Percentiles rank a stretch among this genome's conserved stretches.
These are phyloP conservation scores for Geotrichum siamense DNA, from an alignment of 1,139 yeast genomes.

Conservation along the genomic window DNA sequence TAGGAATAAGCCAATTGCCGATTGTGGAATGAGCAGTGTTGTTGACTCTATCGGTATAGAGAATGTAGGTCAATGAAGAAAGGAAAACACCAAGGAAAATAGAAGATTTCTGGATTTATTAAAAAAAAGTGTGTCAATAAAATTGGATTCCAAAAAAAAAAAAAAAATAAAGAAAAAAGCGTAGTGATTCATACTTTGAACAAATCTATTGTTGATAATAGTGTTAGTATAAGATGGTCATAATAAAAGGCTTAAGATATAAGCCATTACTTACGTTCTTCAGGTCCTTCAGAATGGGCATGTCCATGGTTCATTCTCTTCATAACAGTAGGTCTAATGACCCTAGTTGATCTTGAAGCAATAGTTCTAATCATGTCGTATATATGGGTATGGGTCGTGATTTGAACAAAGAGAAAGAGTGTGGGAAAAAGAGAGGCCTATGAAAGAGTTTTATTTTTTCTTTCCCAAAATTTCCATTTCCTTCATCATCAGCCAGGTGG, in stretches of 20 bases:
- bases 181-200: neutral
- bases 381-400: neutral
- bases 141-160: neutral
- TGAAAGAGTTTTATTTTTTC: too few species aligned
- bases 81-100: constrained; percentile 24
- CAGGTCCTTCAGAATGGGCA: constrained; percentile 4
- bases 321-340: constrained; percentile 3
- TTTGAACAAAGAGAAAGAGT: neutral
- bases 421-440: too few species aligned
- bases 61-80: constrained; percentile 23
- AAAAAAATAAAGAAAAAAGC: neutral
- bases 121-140: neutral
- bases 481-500: neutral
- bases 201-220: neutral
- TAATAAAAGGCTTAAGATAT: neutral
- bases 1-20: constrained; percentile 28
- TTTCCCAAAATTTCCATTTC: neutral
- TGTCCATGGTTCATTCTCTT: constrained; percentile 11
- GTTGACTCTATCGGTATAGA: constrained; percentile 26
- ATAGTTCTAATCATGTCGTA: constrained; percentile 6
- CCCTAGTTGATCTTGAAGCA: constrained; percentile 1
- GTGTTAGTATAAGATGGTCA: too few species aligned
- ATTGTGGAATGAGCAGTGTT: constrained; percentile 24
- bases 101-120: constrained; percentile 19
- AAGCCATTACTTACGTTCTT: neutral